These are phyloP conservation scores for Cystobasidium ongulense DNA, from an alignment of 768 basidiomycete species.

Conservation along the genomic window DNA sequence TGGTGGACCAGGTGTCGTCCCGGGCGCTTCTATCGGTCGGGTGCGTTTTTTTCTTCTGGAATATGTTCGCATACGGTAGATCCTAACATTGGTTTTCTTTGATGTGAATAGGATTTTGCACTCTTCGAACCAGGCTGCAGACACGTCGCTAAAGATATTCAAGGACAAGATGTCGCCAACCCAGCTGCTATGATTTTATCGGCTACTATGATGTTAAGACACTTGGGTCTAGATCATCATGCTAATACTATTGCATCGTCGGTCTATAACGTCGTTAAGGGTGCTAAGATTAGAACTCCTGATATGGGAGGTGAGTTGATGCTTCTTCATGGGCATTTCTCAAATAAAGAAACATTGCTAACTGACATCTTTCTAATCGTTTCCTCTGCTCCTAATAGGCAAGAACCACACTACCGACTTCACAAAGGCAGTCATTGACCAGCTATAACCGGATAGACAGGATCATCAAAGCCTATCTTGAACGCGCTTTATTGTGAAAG, in stretches of 20 bases:
- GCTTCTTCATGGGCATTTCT: slow-evolving; percentile 43
- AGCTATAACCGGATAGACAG: too few relatives aligned
- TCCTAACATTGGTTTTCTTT: background rate
- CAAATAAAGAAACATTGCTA: background rate
- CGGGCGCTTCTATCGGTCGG: slow-evolving; percentile 93
- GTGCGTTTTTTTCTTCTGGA: slow-evolving; percentile 48
- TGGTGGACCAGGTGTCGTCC: slow-evolving; percentile 94
- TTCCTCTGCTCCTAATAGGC: slow-evolving; percentile 51
- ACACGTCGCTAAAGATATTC: slow-evolving; percentile 45
- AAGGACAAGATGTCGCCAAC: slow-evolving; percentile 50
- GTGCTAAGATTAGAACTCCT: slow-evolving; percentile 77
- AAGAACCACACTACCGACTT: slow-evolving; percentile 88
- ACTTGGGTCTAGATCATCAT: slow-evolving; percentile 63
- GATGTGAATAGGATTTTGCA: slow-evolving; percentile 61
- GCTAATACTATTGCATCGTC: slow-evolving; percentile 89
- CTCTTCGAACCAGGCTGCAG: slow-evolving; percentile 98
- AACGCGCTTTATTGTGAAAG: background rate
- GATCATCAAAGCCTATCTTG: too few relatives aligned
- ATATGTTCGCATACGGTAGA: background rate
- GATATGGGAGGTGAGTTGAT: slow-evolving; percentile 76
- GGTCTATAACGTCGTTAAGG: slow-evolving; percentile 84
- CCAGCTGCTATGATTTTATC: slow-evolving; percentile 49
- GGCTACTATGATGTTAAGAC: slow-evolving; percentile 47
- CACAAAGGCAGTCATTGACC: slow-evolving; percentile 72
- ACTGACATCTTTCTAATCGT: background rate